Conservation (phyloP, 2,329 filamentous ascomycete genomes). For the Fusarium sp. region DNA sequence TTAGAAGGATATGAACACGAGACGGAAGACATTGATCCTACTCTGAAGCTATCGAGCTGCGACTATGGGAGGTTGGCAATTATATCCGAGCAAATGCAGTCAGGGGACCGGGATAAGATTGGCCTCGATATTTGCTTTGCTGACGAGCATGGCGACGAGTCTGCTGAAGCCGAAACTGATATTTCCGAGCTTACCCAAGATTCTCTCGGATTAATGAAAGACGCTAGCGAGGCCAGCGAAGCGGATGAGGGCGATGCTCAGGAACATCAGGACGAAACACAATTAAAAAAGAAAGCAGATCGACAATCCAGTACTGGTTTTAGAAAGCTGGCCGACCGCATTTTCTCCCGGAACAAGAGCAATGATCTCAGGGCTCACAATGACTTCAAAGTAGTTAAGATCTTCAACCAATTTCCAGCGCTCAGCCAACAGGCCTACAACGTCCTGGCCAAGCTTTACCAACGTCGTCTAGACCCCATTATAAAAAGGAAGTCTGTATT, state of each 20-base stretch:
- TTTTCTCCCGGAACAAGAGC: too few species aligned
- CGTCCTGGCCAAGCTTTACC: too few species aligned
- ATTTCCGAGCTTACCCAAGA: rapidly evolving
- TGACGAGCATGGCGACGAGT: background rate
- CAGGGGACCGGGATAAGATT: rapidly evolving
- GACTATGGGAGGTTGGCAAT: background rate
- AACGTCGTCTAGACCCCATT: too few species aligned
- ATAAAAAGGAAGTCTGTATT: too few species aligned
- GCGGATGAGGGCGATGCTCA: rapidly evolving
- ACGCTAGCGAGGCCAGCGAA: background rate
- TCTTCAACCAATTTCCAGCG: too few species aligned
- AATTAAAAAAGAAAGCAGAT: too few species aligned
- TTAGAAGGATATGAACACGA: rapidly evolving
- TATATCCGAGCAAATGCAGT: rapidly evolving
- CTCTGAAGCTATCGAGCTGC: rapidly evolving
- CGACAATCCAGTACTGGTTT: too few species aligned
- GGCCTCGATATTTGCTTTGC: background rate
- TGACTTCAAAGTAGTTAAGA: too few species aligned
- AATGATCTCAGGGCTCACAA: too few species aligned
- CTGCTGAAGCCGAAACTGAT: background rate
- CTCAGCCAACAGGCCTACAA: too few species aligned
- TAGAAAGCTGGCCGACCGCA: too few species aligned
- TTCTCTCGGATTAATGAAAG: too few species aligned
- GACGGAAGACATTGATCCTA: rapidly evolving
- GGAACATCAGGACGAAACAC: background rate